phyloP scores from a whole-genome alignment of 495 filamentous ascomycete species.

The Aspergillus egyptiacus region DNA sequence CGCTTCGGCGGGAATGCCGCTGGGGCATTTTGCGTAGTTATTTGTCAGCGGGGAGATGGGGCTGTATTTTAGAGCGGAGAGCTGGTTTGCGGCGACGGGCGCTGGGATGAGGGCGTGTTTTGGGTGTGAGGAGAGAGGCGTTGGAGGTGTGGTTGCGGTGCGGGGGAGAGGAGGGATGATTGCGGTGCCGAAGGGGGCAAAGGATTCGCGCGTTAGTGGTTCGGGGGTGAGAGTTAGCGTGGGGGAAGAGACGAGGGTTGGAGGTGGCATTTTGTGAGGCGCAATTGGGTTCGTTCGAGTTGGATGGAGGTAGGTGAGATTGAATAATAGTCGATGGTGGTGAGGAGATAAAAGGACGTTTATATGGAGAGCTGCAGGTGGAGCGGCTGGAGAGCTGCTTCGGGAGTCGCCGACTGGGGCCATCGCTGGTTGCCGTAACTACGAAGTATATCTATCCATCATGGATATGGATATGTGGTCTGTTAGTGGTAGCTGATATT shows the following conservation, averaged over 20 bases:
- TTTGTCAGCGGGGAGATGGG: slow-evolving; percentile 66
- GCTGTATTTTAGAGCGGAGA: slow-evolving; percentile 77
- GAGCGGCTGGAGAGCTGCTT: no score
- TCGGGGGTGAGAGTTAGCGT: slow-evolving; percentile 39
- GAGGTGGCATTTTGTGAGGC: slow-evolving; percentile 22
- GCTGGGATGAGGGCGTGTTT: slow-evolving; percentile 27
- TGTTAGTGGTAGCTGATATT: no score
- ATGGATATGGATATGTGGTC: no score
- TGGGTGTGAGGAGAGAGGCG: slow-evolving; percentile 30
- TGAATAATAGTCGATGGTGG: neutral
- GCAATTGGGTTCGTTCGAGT: neutral
- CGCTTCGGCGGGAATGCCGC: slow-evolving; percentile 50
- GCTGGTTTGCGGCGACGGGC: slow-evolving; percentile 68
- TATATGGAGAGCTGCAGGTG: no score
- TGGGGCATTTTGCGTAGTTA: slow-evolving; percentile 60
- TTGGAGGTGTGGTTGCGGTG: slow-evolving; percentile 40
- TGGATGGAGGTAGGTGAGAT: neutral
- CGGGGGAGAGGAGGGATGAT: slow-evolving; percentile 64
- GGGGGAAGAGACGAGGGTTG: slow-evolving; percentile 30
- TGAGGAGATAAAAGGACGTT: neutral
- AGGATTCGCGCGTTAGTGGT: slow-evolving; percentile 59
- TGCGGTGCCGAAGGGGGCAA: slow-evolving; percentile 78
- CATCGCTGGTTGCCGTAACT: no score
- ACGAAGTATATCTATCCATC: no score
- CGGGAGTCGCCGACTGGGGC: slow-evolving; percentile 19